Conservation (phyloP, 2,329 filamentous ascomycete species). For the Penicillium digitatum region DNA sequence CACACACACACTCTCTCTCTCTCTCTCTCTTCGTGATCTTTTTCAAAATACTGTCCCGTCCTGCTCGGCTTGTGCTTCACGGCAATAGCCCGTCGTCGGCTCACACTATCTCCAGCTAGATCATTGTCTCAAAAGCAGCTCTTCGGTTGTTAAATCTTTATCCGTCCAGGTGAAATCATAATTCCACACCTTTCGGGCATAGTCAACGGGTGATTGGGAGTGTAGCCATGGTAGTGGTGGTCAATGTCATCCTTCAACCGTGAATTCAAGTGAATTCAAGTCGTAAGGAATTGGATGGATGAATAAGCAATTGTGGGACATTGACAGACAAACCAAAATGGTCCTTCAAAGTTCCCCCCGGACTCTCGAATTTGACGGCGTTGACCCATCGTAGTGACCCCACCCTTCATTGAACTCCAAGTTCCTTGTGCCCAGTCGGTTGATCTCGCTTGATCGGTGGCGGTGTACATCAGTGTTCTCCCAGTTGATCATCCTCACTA, state of each 20-base stretch:
- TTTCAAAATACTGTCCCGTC: background rate
- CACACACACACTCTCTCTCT: constrained; percentile 56
- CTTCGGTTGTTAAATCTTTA: background rate
- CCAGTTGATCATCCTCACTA: background rate
- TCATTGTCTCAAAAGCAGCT: background rate
- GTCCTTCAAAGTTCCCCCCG: background rate
- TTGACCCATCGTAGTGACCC: background rate
- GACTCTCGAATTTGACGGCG: background rate
- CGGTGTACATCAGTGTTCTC: background rate
- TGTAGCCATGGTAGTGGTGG: background rate
- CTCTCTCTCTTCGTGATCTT: too few species aligned
- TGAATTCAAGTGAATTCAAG: background rate
- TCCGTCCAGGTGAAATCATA: background rate
- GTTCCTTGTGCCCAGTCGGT: background rate
- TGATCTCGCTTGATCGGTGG: background rate
- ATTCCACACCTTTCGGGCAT: background rate
- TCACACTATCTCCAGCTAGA: background rate
- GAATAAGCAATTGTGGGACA: background rate
- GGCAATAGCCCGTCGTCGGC: background rate
- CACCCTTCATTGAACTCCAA: background rate
- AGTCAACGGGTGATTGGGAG: background rate
- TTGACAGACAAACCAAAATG: background rate
- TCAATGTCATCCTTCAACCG: background rate
- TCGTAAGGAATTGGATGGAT: background rate
- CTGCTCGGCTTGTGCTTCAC: background rate